Percentiles rank a stretch among this genome's conserved stretches.
Evolutionary conservation across 805 yeast genomes (phyloP).

Genomic region (Clavispora santaluciae): DNA sequence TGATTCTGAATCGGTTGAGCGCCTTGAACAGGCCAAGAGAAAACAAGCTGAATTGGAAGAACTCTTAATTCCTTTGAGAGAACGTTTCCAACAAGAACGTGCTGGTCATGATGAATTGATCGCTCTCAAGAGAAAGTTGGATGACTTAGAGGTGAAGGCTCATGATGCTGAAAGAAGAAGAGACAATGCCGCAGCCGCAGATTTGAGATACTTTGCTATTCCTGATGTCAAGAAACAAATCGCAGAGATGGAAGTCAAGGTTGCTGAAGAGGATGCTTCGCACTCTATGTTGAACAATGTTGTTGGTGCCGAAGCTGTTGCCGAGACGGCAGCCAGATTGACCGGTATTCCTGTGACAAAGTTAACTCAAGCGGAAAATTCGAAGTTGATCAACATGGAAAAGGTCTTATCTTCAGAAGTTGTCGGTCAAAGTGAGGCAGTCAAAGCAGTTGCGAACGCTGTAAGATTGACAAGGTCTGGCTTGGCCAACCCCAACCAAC

Average conservation of each 20-base stretch:
- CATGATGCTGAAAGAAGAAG: slow-evolving; percentile 95
- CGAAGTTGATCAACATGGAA: slow-evolving; percentile 94
- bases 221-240: slow-evolving; percentile 84
- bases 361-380: slow-evolving; percentile 90
- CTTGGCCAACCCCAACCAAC: slow-evolving; percentile 92
- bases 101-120: slow-evolving; percentile 89
- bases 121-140: slow-evolving; percentile 81
- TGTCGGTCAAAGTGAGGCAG: slow-evolving; percentile 95
- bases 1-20: slow-evolving; percentile 75
- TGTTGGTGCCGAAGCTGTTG: slow-evolving; percentile 82
- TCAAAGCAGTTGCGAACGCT: slow-evolving; percentile 93
- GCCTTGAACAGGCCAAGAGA: slow-evolving; percentile 73
- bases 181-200: slow-evolving; percentile 93
- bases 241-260: slow-evolving; percentile 65
- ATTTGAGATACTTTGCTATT: slow-evolving; percentile 92
- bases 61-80: slow-evolving; percentile 77
- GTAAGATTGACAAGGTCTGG: slow-evolving; percentile 92
- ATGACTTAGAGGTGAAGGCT: slow-evolving; percentile 90
- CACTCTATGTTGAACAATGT: slow-evolving; percentile 78
- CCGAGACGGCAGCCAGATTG: slow-evolving; percentile 95
- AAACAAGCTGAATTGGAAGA: slow-evolving; percentile 82
- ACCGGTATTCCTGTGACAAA: slow-evolving; percentile 97
- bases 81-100: slow-evolving; percentile 79
- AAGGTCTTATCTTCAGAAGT: slow-evolving; percentile 73
- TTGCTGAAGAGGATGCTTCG: slow-evolving; percentile 69